A percentile compares a stretch with the other conserved stretches of the same genome.
phyloP scores from a whole-genome alignment of 179 eudicot species.

The Beta lomatogona region DNA sequence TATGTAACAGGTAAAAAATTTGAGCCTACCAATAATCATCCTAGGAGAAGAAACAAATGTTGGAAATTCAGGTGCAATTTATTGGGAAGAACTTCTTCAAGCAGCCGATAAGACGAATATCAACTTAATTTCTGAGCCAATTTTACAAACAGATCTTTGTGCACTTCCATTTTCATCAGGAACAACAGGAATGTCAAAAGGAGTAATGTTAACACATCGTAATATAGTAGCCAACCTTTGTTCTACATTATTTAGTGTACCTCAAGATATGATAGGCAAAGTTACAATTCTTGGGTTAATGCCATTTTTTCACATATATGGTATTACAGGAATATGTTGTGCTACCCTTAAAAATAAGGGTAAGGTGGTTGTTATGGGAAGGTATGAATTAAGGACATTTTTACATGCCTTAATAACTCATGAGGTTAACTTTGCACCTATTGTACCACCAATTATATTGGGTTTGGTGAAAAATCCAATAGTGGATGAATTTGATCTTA shows the following conservation, averaged over 20 bases:
- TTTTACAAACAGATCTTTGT: conserved; percentile 67
- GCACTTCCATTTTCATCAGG: conserved; percentile 99
- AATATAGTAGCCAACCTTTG: conserved; percentile 83
- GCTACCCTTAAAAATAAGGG: conserved; percentile 86
- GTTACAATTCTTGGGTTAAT: conserved; percentile 78
- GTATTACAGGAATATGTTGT: conserved; percentile 81
- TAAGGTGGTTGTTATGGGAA: conserved; percentile 79
- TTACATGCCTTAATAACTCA: conserved; percentile 55
- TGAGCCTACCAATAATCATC: conserved; percentile 66
- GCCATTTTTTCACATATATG: conserved; percentile 97
- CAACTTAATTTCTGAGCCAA: conserved; percentile 28
- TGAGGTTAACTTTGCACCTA: conserved; percentile 79
- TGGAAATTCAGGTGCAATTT: conserved; percentile 53
- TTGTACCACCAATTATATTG: conserved; percentile 88
- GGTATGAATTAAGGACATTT: conserved; percentile 69
- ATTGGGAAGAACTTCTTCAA: conserved; percentile 67
- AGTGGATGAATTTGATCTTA: conserved; percentile 74
- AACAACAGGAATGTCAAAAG: conserved; percentile 90
- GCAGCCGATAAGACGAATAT: conserved; percentile 72
- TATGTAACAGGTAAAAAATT: conserved; percentile 59
- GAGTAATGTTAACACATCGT: conserved; percentile 86
- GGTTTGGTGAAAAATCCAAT: conserved; percentile 69
- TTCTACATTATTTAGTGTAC: conserved; percentile 74
- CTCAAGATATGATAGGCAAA: conserved; percentile 63
- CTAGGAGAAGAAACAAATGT: conserved; percentile 57